phyloP scores from a whole-genome alignment of 495 filamentous ascomycete genomes.

The Immersiella caudata region DNA sequence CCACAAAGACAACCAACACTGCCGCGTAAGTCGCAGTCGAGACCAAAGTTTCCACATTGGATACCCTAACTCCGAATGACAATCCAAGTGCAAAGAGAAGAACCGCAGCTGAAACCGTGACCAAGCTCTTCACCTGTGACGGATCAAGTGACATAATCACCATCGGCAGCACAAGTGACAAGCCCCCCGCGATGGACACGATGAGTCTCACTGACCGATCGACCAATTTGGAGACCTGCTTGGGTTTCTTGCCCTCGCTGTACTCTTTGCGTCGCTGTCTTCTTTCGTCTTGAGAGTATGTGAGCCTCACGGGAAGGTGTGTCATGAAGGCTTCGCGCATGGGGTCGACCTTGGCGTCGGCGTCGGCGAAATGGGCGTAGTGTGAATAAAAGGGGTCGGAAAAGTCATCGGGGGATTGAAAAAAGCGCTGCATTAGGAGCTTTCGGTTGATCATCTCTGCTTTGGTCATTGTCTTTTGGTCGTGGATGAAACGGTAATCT shows the following conservation, averaged over 20 bases:
- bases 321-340: neutral
- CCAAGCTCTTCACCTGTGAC: slow-evolving; percentile 24
- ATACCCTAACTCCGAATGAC: slow-evolving; percentile 20
- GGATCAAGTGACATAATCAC: slow-evolving; percentile 24
- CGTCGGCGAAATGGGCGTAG: neutral
- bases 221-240: neutral
- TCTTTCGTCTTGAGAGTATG: neutral
- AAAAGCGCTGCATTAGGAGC: neutral
- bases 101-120: slow-evolving; percentile 25
- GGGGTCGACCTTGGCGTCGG: neutral
- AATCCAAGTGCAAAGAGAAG: slow-evolving; percentile 24
- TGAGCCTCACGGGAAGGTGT: neutral
- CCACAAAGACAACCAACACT: slow-evolving; percentile 35
- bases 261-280: neutral
- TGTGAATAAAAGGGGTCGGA: neutral
- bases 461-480: neutral
- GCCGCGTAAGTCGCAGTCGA: slow-evolving; percentile 33
- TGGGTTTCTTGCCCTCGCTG: neutral
- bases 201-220: slow-evolving; percentile 15
- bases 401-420: neutral
- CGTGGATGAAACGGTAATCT: slow-evolving; percentile 17
- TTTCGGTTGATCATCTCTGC: neutral
- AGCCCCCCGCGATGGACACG: slow-evolving; percentile 17
- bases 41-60: slow-evolving; percentile 29
- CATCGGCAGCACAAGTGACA: slow-evolving; percentile 25